Percentiles rank a stretch among this genome's conserved stretches.
Evolutionary conservation across 306 rosid species (phyloP).

Genomic region (Parietaria judaica): DNA sequence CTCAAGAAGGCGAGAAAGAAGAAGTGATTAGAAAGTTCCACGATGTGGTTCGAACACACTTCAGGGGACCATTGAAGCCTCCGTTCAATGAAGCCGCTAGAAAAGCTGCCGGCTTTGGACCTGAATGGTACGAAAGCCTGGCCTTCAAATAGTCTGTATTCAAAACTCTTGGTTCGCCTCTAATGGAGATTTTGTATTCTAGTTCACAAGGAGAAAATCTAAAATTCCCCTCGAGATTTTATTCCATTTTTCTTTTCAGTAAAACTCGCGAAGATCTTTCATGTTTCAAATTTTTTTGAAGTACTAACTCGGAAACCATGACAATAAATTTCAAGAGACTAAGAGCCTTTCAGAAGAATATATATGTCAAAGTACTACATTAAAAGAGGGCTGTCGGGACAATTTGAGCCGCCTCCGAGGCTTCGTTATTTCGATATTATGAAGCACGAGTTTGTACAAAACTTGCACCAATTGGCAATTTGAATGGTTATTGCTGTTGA

Average conservation of each 20-base stretch:
- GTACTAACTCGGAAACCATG: too few relatives aligned
- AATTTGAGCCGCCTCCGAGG: too few relatives aligned
- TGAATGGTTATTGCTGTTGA: slow-evolving; percentile 1
- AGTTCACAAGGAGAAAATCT: too few relatives aligned
- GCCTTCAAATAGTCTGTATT: slow-evolving; percentile 40
- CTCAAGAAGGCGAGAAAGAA: slow-evolving; percentile 14
- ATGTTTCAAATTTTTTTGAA: too few relatives aligned
- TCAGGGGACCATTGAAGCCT: slow-evolving; percentile 83
- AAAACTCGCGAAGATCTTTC: too few relatives aligned
- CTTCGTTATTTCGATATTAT: too few relatives aligned
- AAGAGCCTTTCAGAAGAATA: too few relatives aligned
- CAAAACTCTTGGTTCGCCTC: neutral
- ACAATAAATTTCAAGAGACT: neutral
- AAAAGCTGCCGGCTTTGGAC: slow-evolving; percentile 81
- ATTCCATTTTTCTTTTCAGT: too few relatives aligned
- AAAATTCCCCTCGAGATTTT: too few relatives aligned
- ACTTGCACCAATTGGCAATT: slow-evolving; percentile 16
- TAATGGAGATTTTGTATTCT: neutral
- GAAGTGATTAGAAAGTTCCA: slow-evolving; percentile 56
- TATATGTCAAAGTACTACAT: too few relatives aligned
- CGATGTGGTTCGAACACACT: slow-evolving; percentile 48
- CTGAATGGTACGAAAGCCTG: slow-evolving; percentile 81
- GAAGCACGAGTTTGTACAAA: slow-evolving; percentile 9
- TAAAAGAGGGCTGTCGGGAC: too few relatives aligned
- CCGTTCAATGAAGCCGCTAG: slow-evolving; percentile 78